These are phyloP conservation scores for Gamarada debralockiae DNA, from an alignment of 495 filamentous ascomycete genomes.

Conservation along the genomic window DNA sequence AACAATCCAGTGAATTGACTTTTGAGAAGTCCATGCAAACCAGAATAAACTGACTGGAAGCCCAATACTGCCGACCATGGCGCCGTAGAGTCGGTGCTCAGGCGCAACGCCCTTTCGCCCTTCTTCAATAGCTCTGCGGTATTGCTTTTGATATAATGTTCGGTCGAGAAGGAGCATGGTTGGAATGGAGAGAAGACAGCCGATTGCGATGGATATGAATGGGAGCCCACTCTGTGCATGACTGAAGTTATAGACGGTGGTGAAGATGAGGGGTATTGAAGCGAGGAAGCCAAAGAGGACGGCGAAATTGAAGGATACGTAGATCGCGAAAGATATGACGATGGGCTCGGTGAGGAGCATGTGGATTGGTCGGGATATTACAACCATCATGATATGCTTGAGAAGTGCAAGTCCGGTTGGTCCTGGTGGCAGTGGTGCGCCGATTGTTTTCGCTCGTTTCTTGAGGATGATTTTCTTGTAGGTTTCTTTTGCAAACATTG, in stretches of 20 bases:
- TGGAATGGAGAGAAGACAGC: conserved; percentile 19
- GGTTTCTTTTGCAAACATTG: too few species aligned
- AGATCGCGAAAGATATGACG: too few species aligned
- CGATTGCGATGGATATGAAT: conserved; percentile 28
- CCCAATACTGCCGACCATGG: conserved; percentile 54
- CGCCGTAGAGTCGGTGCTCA: conserved; percentile 53
- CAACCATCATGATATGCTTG: too few species aligned
- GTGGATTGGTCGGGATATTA: too few species aligned
- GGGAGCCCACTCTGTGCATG: conserved; percentile 24
- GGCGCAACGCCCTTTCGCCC: conserved; percentile 27
- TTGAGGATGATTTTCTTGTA: too few species aligned
- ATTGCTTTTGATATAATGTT: conserved; percentile 31
- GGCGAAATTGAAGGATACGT: conserved; percentile 34
- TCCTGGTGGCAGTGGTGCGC: too few species aligned
- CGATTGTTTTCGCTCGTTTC: too few species aligned
- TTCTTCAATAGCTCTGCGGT: conserved; percentile 6
- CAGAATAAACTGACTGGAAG: conserved; percentile 46
- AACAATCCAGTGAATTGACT: conserved; percentile 34
- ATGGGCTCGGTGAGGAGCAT: too few species aligned
- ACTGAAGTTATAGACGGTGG: conserved; percentile 14
- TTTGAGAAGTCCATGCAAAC: conserved; percentile 40
- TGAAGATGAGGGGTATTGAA: conserved; percentile 31
- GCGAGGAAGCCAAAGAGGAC: conserved; percentile 36
- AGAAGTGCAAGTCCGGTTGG: too few species aligned
- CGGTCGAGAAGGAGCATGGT: conserved; percentile 41